Evolutionary conservation across 2,329 filamentous ascomycete species (phyloP).

Genomic region (Microcyclospora tardicrescens): DNA sequence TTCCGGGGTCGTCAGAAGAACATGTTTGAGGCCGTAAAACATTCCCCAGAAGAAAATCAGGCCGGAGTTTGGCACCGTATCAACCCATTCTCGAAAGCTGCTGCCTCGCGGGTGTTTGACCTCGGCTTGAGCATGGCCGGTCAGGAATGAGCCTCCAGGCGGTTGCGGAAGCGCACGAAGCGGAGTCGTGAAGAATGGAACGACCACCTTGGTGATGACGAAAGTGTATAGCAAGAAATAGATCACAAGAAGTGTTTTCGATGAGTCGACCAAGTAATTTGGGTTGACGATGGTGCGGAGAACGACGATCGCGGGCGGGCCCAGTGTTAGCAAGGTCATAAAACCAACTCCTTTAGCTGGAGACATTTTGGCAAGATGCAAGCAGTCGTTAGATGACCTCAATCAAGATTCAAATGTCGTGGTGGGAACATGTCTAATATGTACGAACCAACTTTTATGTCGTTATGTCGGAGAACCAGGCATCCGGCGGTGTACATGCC

Average conservation of each 20-base stretch:
- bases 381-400: too few relatives aligned
- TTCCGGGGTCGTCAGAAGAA: constrained; percentile 35
- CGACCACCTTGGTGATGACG: constrained; percentile 4
- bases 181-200: constrained; percentile 26
- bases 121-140: constrained; percentile 23
- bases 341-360: too few relatives aligned
- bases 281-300: not conserved
- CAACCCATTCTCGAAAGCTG: not conserved
- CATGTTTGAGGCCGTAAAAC: constrained; percentile 33
- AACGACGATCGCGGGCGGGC: not conserved
- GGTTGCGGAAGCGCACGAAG: constrained; percentile 25
- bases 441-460: too few relatives aligned
- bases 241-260: constrained; percentile 1
- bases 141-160: constrained; percentile 11
- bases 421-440: too few relatives aligned
- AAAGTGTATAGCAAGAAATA: not conserved
- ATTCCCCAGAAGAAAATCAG: constrained; percentile 25
- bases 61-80: constrained; percentile 9
- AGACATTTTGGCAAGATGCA: too few relatives aligned
- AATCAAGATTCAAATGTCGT: too few relatives aligned
- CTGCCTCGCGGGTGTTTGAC: constrained; percentile 22
- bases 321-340: not conserved
- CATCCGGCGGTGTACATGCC: too few relatives aligned
- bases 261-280: not conserved
- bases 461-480: too few relatives aligned